Percentiles rank a stretch among this genome's conserved stretches.
Conservation (phyloP, 306 rosid genomes). For the Geum urbanum region DNA sequence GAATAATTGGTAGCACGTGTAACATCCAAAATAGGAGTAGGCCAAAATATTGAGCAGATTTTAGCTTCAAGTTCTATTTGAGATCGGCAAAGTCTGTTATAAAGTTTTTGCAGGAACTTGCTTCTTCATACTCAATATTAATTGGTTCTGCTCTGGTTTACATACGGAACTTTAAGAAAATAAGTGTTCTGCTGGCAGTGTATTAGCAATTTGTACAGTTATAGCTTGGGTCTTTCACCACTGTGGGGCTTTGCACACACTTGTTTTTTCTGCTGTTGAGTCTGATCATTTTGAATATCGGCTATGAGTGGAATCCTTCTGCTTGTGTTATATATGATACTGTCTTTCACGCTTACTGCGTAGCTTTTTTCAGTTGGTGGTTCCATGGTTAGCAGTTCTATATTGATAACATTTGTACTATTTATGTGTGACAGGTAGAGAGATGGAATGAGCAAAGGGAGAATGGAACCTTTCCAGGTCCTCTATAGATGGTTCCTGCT, state of each 20-base stretch:
- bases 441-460: constrained; percentile 98
- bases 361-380: background rate
- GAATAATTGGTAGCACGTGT: too few relatives aligned
- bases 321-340: background rate
- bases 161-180: background rate
- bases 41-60: background rate
- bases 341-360: background rate
- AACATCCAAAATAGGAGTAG: too few relatives aligned
- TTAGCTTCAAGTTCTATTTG: background rate
- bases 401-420: background rate
- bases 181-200: background rate
- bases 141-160: background rate
- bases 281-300: background rate
- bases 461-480: constrained; percentile 95
- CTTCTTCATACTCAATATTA: background rate
- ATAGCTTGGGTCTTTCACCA: background rate
- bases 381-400: background rate
- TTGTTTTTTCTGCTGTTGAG: background rate
- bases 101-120: background rate
- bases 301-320: background rate
- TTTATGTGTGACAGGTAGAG: constrained; percentile 55
- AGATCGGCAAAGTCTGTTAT: background rate
- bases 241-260: background rate
- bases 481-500: constrained; percentile 51
- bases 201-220: background rate